Base-by-base conservation (phyloP, 2,329 filamentous ascomycete species). In the Zasmidium citrigriseum region DNA sequence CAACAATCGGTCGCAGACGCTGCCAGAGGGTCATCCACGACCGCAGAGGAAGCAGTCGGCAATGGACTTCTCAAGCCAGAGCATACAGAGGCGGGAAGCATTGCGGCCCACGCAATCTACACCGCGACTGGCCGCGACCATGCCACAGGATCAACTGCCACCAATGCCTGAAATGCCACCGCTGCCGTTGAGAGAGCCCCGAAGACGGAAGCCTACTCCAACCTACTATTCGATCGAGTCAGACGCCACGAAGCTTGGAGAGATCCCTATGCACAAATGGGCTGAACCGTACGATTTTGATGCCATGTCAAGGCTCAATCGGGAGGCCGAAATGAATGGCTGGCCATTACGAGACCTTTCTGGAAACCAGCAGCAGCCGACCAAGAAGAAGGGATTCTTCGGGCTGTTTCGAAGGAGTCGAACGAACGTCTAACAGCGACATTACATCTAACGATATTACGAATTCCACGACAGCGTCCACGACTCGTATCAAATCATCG, bases 261-360 rank as follows among this genome's bases (percentile, higher is more conserved):
- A 80, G 62, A 80, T 81, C 4, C 78, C 78, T 3, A 67, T 78
- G 67, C 71, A 74, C 38, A 72, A 74, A 48, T 80, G 78, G 78
- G 69, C 71, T 0, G 69, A 59, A 54, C 76, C 77, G 4, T 79
- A 70, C 55, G 75, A 80, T 54, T 76, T 73, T 48, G 75, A 75
- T 29, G 73, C 71, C 29, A 77, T 76, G 54, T 75, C 74, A 46
- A 65, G 73, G 21, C 61, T 75, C 64, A 80, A 80, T 55, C 64
- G 65, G 3, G 73, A 78, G 60, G 76, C 76, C n/a, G 52, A 63
- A 49, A 58, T 46, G 34, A 68, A 65, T 53, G 69, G 72, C 20
- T 69, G 70, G 68, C 69, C 67, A 14, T 45, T 64, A 10, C 52
- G 18, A 12, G 52, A 64, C 10, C 47, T 34, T 23, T 27, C 50